Conservation (phyloP, 768 basidiomycete genomes). For the Leucocoprinus sp. region DNA sequence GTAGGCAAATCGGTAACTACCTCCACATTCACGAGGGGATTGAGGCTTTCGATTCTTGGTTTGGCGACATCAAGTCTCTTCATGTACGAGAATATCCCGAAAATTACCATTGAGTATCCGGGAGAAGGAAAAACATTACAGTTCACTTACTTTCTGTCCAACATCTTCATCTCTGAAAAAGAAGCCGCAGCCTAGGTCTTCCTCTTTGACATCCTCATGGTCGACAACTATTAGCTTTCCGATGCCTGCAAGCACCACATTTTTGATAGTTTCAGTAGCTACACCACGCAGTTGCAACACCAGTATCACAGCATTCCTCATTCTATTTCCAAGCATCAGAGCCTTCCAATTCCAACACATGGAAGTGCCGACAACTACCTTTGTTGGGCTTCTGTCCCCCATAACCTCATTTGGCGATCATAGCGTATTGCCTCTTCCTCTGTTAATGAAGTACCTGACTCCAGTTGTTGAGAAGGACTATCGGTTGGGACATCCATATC, state of each 20-base stretch:
- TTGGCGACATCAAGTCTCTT: constrained; percentile 88
- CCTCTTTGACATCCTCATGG: constrained; percentile 59
- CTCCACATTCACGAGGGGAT: constrained; percentile 84
- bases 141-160: constrained; percentile 65
- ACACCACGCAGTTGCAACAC: constrained; percentile 72
- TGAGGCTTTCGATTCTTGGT: constrained; percentile 78
- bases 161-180: constrained; percentile 92
- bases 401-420: constrained; percentile 94
- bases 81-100: constrained; percentile 23
- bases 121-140: constrained; percentile 12
- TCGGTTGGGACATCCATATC: constrained; percentile 1
- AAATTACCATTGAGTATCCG: constrained; percentile 33
- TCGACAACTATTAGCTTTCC: constrained; percentile 86
- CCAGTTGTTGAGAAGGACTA: neutral
- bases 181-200: constrained; percentile 90
- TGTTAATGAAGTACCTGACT: constrained; percentile 32
- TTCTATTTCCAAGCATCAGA: constrained; percentile 39
- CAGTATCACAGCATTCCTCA: constrained; percentile 89
- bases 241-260: constrained; percentile 94
- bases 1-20: constrained; percentile 44
- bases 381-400: constrained; percentile 98
- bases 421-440: constrained; percentile 76
- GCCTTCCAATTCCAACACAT: constrained; percentile 3
- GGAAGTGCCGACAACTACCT: constrained; percentile 38
- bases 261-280: constrained; percentile 94